phyloP scores from a whole-genome alignment of 2,329 filamentous ascomycete genomes.

The Beauveria brongniartii region DNA sequence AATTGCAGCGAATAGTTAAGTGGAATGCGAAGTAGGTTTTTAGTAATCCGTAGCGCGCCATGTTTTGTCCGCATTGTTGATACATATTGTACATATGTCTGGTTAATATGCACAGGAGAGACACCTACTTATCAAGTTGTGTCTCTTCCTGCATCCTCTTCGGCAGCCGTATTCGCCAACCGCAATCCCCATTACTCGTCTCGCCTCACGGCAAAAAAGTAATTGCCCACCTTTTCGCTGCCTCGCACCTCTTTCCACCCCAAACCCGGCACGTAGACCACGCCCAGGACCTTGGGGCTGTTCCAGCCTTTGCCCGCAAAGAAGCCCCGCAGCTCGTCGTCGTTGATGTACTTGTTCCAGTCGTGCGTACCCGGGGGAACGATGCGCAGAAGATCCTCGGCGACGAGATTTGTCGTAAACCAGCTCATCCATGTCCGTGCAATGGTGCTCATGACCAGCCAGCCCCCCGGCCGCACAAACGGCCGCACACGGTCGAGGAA shows the following conservation, averaged over 20 bases:
- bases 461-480: conserved; percentile 83
- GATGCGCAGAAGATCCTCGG: conserved; percentile 78
- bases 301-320: conserved; percentile 52
- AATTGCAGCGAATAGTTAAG: not conserved
- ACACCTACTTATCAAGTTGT: no score
- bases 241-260: conserved; percentile 81
- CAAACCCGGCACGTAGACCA: conserved; percentile 81
- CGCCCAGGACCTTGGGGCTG: conserved; percentile 60
- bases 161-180: not conserved
- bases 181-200: conserved; percentile 13
- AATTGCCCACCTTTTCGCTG: conserved; percentile 84
- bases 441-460: conserved; percentile 89
- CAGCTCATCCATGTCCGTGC: conserved; percentile 82
- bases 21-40: not conserved
- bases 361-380: conserved; percentile 92
- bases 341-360: conserved; percentile 93
- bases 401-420: conserved; percentile 85
- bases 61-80: not conserved
- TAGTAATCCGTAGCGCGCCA: not conserved
- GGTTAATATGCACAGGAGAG: not conserved
- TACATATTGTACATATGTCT: not conserved
- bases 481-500: conserved; percentile 66
- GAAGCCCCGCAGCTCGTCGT: conserved; percentile 59
- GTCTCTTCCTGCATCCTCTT: not conserved
- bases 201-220: conserved; percentile 79